Evolutionary conservation across 2,329 filamentous ascomycete species (phyloP).

Genomic region (Sporothrix protearum): DNA sequence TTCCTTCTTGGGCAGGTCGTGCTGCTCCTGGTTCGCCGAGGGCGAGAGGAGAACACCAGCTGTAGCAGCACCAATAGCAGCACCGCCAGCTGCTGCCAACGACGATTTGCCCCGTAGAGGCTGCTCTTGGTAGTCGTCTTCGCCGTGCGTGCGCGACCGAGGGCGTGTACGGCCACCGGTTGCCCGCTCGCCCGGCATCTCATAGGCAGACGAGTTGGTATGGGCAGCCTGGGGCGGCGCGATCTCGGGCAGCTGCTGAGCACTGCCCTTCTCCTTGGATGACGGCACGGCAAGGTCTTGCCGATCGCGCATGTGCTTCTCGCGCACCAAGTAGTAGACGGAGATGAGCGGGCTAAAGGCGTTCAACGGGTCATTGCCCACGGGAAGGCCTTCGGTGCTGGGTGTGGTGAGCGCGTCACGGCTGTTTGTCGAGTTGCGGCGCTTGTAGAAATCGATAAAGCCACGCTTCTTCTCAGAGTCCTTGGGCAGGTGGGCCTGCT

Average conservation of each 20-base stretch:
- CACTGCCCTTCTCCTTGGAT: slow-evolving; percentile 43
- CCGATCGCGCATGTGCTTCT: slow-evolving; percentile 82
- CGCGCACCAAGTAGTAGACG: slow-evolving; percentile 91
- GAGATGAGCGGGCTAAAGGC: slow-evolving; percentile 90
- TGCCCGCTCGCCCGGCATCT: slow-evolving; percentile 83
- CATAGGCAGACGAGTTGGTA: slow-evolving; percentile 79
- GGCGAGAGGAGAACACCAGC: slow-evolving; percentile 38
- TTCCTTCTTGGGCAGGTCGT: slow-evolving; percentile 72
- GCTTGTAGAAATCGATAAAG: slow-evolving; percentile 95
- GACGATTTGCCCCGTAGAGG: slow-evolving; percentile 62
- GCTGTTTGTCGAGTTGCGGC: slow-evolving; percentile 83
- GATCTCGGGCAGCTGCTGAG: slow-evolving; percentile 63
- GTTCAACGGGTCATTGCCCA: slow-evolving; percentile 84
- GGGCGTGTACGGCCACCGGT: slow-evolving; percentile 80
- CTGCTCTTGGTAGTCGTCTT: slow-evolving; percentile 75
- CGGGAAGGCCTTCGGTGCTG: slow-evolving; percentile 79
- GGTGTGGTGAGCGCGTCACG: slow-evolving; percentile 79
- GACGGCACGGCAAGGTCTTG: slow-evolving; percentile 42
- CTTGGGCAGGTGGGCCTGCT: slow-evolving; percentile 52
- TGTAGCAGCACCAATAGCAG: background rate
- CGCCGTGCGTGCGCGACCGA: slow-evolving; percentile 86
- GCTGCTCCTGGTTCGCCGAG: slow-evolving; percentile 52
- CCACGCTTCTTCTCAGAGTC: slow-evolving; percentile 80
- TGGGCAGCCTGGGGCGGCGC: slow-evolving; percentile 79
- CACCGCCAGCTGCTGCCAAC: slow-evolving; percentile 31